Evolutionary conservation across 768 basidiomycete species (phyloP).

Genomic region (Steccherinum ochraceum): DNA sequence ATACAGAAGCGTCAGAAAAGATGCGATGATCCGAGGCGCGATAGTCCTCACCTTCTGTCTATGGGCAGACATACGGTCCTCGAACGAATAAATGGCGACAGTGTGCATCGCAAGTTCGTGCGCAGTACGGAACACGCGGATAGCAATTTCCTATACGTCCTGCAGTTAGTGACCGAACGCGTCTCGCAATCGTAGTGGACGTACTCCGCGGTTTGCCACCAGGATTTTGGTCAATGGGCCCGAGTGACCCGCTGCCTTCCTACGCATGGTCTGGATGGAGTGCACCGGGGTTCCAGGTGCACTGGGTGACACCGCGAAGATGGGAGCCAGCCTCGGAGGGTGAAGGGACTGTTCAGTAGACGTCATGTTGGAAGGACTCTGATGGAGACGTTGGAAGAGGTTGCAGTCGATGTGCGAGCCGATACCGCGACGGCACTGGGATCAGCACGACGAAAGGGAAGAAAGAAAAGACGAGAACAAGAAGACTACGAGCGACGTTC

Average conservation of each 20-base stretch:
- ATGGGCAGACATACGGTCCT: constrained; percentile 95
- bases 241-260: constrained; percentile 85
- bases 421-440: background rate
- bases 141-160: constrained; percentile 84
- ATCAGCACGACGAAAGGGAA: background rate
- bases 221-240: constrained; percentile 89
- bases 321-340: constrained; percentile 66
- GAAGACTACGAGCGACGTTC: background rate
- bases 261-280: constrained; percentile 85
- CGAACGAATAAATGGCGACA: constrained; percentile 96
- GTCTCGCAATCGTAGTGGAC: constrained; percentile 23
- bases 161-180: constrained; percentile 1
- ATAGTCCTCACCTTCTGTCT: constrained; percentile 74
- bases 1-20: background rate
- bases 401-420: background rate
- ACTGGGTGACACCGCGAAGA: constrained; percentile 70
- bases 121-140: constrained; percentile 96
- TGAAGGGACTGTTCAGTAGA: constrained; percentile 36
- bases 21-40: background rate
- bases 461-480: background rate
- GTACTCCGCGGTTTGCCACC: constrained; percentile 86
- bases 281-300: constrained; percentile 82
- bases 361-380: constrained; percentile 12
- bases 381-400: no score
- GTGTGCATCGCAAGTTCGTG: constrained; percentile 99